These are phyloP conservation scores for Arabis alpina DNA, from an alignment of 345 rosid species.

Conservation along the genomic window DNA sequence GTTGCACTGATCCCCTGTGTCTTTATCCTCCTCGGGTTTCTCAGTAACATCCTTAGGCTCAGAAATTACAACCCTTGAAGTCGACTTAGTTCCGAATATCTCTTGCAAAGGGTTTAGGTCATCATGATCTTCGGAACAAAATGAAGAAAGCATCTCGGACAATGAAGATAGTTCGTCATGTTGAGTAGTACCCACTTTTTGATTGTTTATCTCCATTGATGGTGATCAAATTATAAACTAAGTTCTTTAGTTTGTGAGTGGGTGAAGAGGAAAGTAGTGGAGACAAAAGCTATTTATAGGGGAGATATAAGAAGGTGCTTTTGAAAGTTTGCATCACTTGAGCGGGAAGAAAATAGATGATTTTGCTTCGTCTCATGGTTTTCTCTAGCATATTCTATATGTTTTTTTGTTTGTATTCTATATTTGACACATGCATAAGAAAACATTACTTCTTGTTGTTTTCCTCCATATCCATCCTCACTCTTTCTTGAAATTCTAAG, in stretches of 20 bases:
- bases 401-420: too few species aligned
- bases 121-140: conserved; percentile 4
- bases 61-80: not conserved
- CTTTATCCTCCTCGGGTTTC: not conserved
- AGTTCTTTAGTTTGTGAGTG: conserved; percentile 16
- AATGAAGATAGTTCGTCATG: conserved; percentile 10
- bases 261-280: not conserved
- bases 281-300: conserved; percentile 22
- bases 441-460: conserved; percentile 4
- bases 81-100: conserved; percentile 22
- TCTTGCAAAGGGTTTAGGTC: conserved; percentile 37
- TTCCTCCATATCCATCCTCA: conserved; percentile 3
- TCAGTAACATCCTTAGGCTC: conserved; percentile 17
- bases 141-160: not conserved
- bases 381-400: not conserved
- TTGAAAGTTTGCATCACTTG: conserved; percentile 1
- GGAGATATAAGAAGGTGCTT: not conserved
- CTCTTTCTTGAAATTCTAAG: too few species aligned
- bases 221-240: not conserved
- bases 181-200: not conserved
- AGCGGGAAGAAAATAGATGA: conserved; percentile 17
- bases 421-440: not conserved
- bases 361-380: conserved; percentile 23
- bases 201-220: conserved; percentile 29
- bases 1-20: not conserved